A percentile compares a stretch with the other conserved stretches of the same genome.
Evolutionary conservation across 225 moss, liverwort and hornwort genomes (phyloP).

Genomic region (Pseudisothecium myosuroides): DNA sequence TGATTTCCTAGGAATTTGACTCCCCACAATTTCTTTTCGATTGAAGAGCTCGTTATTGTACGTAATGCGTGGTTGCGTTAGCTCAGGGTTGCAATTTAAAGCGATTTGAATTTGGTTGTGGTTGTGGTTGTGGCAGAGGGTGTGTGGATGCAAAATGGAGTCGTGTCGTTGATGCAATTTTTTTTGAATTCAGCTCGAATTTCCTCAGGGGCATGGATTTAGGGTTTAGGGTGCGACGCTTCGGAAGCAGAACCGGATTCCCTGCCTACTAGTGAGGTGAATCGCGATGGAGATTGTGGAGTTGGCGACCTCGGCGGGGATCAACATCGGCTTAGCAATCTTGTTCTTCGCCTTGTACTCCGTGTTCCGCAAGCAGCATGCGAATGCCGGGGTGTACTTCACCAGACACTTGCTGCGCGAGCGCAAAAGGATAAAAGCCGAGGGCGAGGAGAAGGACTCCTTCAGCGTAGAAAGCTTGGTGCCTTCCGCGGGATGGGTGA

Average conservation of each 20-base stretch:
- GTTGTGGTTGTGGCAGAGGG: not conserved
- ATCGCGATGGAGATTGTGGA: conserved; percentile 54
- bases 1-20: not conserved
- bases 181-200: not conserved
- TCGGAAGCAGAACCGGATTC: not conserved
- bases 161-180: not conserved
- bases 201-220: not conserved
- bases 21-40: not conserved
- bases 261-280: not conserved
- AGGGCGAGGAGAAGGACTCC: conserved; percentile 20
- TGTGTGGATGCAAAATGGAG: not conserved
- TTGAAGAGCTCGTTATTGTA: not conserved
- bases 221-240: not conserved
- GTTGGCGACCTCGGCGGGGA: conserved; percentile 63
- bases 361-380: conserved; percentile 69
- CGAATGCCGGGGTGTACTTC: conserved; percentile 89
- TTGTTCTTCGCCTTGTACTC: conserved; percentile 66
- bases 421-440: not conserved
- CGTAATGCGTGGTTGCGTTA: not conserved
- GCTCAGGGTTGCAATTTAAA: not conserved
- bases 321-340: conserved; percentile 59
- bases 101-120: not conserved
- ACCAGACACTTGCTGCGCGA: conserved; percentile 57
- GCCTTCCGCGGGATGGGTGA: conserved; percentile 77
- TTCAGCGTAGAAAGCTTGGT: conserved; percentile 48